A percentile compares a stretch with the other conserved stretches of the same genome.
Evolutionary conservation across 805 yeast genomes (phyloP).

Genomic region (Torulaspora franciscae): DNA sequence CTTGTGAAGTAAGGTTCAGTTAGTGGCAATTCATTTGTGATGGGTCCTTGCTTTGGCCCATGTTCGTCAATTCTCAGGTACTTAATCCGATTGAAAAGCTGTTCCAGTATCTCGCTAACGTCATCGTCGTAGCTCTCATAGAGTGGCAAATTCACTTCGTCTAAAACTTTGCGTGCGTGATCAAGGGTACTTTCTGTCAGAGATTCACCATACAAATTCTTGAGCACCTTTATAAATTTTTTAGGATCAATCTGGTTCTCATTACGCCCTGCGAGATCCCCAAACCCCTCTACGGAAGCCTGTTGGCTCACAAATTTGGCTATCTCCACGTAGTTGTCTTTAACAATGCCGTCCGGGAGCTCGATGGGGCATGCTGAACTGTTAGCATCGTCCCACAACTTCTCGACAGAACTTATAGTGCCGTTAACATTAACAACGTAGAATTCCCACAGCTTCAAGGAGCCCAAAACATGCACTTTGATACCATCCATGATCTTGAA

Average conservation of each 20-base stretch:
- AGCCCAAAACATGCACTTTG: constrained; percentile 58
- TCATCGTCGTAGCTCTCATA: constrained; percentile 77
- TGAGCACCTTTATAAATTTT: constrained; percentile 51
- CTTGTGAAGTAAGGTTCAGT: constrained; percentile 87
- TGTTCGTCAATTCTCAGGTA: constrained; percentile 70
- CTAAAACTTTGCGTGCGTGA: constrained; percentile 52
- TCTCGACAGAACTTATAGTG: constrained; percentile 39
- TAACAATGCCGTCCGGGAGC: constrained; percentile 42
- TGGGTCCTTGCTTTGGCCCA: constrained; percentile 76
- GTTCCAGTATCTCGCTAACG: constrained; percentile 55
- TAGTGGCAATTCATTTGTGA: constrained; percentile 54
- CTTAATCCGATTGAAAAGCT: constrained; percentile 69
- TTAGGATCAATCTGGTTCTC: constrained; percentile 49
- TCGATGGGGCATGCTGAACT: constrained; percentile 33
- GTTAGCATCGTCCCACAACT: constrained; percentile 33
- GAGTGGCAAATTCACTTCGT: constrained; percentile 70
- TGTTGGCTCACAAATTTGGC: constrained; percentile 45
- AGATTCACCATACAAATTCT: constrained; percentile 34
- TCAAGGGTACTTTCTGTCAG: constrained; percentile 34
- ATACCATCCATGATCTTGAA: constrained; percentile 61
- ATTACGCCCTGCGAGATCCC: constrained; percentile 44
- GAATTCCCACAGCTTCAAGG: constrained; percentile 78
- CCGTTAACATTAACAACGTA: constrained; percentile 61
- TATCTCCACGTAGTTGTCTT: constrained; percentile 39
- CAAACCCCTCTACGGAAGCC: constrained; percentile 41